Evolutionary conservation across 2,329 filamentous ascomycete genomes (phyloP), one percentile per base, ranked within the genome.

Genomic region (Pezicula radicicola): DNA sequence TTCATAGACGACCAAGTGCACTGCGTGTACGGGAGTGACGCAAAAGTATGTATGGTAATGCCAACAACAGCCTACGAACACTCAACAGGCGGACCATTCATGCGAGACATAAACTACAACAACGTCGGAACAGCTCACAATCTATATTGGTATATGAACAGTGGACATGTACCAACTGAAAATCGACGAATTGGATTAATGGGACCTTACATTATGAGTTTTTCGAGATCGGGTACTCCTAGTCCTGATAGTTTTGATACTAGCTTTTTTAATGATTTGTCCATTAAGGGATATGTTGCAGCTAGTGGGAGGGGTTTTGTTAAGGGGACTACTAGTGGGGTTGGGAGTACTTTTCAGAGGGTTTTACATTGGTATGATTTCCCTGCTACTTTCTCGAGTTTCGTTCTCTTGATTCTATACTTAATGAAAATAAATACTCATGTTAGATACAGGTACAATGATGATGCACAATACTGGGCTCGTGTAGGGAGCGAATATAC

Each of bases 1-100:
- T 88, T 86, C 68, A 87, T 88, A 62, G 85, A 88, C 63, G 83
- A 86, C 59, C 72, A 80, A 42, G 75, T 79, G 25, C 83, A 85
- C 63, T 88, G 84, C 66, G 79, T 84, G 36, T 77, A 75, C 53
- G 77, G 78, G 4, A 12, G 4, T 13, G 30, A 33, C 30, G 30
- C 30, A 36, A 80, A 84, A 57, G 83, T 81, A 10, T 88, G 84
- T 66, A 80, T 87, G 66, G 70, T 85, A 49, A 75, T 79, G 46
- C 77, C 78, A 39, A 50, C 46, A 3, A 55, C 48, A n/a, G 70
- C 75, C 41, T 84, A 83, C 46, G 85, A 88, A 65, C 75, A 73
- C 8, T 82, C 80, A 1, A 84, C 83, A 0, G 85, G 85, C 12
- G 85, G 84, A 1, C 85, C 85, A 15, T 88, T 88, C 74, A 77